phyloP scores from a whole-genome alignment of 129 eudicot species.

The Flaveria sonorensis region DNA sequence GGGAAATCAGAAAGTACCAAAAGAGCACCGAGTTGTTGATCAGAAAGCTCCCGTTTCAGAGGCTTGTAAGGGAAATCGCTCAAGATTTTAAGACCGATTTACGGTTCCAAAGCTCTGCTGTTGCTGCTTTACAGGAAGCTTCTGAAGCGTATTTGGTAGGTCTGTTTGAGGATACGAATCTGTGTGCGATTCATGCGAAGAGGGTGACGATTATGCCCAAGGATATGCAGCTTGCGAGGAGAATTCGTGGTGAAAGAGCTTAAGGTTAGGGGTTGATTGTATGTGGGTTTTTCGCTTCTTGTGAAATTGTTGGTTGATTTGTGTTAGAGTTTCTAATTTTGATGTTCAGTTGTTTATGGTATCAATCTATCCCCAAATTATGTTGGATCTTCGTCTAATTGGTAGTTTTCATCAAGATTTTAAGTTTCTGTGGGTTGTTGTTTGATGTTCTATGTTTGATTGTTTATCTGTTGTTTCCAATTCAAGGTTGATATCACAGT shows the following conservation, averaged over 20 bases:
- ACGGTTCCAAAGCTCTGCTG: slow-evolving; percentile 59
- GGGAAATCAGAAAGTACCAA: slow-evolving; percentile 55
- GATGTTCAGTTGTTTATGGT: neutral
- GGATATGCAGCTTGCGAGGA: slow-evolving; percentile 53
- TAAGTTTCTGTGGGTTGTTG: too few relatives aligned
- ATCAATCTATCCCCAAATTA: neutral
- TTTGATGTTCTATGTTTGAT: too few relatives aligned
- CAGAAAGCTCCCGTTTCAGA: slow-evolving; percentile 52
- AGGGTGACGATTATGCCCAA: slow-evolving; percentile 59
- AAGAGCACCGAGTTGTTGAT: slow-evolving; percentile 53
- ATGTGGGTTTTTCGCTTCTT: slow-evolving; percentile 7
- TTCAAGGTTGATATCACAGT: too few relatives aligned
- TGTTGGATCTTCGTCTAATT: neutral
- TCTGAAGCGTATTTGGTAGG: slow-evolving; percentile 55
- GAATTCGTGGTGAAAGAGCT: slow-evolving; percentile 56
- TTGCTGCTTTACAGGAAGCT: slow-evolving; percentile 51
- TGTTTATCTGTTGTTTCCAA: too few relatives aligned
- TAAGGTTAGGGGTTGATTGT: neutral
- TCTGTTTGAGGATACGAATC: slow-evolving; percentile 50
- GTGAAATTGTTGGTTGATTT: slow-evolving; percentile 6
- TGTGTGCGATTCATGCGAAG: slow-evolving; percentile 56
- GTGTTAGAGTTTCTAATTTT: neutral
- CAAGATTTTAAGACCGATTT: slow-evolving; percentile 55
- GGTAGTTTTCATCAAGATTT: neutral
- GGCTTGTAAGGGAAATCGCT: slow-evolving; percentile 57